phyloP scores from a whole-genome alignment of 1,139 yeast genomes.

The Geotrichum cucujoidarum region DNA sequence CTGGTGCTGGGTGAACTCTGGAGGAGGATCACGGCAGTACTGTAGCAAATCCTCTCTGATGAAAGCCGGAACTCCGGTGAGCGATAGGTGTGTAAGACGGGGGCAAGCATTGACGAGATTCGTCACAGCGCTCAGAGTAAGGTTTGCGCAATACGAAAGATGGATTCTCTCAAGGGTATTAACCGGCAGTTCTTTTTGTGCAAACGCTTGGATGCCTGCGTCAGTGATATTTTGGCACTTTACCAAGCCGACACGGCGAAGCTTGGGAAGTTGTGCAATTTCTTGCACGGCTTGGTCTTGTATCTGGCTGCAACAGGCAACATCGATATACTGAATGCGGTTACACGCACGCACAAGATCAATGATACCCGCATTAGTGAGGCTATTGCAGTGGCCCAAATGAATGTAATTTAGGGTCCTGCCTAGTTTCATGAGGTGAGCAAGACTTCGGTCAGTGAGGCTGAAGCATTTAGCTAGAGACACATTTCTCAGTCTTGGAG shows the following conservation, averaged over 20 bases:
- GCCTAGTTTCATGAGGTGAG: constrained; percentile 68
- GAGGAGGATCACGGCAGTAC: constrained; percentile 92
- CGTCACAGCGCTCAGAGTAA: constrained; percentile 45
- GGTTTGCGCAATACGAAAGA: constrained; percentile 80
- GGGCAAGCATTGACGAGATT: constrained; percentile 76
- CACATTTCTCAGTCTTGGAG: constrained; percentile 83
- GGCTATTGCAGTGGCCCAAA: constrained; percentile 86
- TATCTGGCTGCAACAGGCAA: constrained; percentile 88
- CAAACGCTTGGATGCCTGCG: constrained; percentile 73
- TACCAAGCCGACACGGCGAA: constrained; percentile 88
- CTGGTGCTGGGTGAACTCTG: constrained; percentile 86
- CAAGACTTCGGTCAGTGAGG: constrained; percentile 76
- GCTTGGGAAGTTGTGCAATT: constrained; percentile 68
- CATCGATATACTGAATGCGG: constrained; percentile 84
- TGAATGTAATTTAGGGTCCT: constrained; percentile 84
- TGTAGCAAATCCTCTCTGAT: constrained; percentile 78
- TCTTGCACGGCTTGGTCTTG: constrained; percentile 82
- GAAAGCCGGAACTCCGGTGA: constrained; percentile 90
- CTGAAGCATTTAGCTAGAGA: constrained; percentile 85
- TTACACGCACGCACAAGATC: constrained; percentile 73
- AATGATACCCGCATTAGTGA: constrained; percentile 84
- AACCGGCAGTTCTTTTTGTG: constrained; percentile 59
- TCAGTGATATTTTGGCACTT: constrained; percentile 88
- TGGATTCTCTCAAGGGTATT: constrained; percentile 86
- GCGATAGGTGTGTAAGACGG: constrained; percentile 77